Evolutionary conservation across 768 basidiomycete genomes (phyloP), one percentile per base, ranked within the genome.

Genomic region (Leccinum imitatum): DNA sequence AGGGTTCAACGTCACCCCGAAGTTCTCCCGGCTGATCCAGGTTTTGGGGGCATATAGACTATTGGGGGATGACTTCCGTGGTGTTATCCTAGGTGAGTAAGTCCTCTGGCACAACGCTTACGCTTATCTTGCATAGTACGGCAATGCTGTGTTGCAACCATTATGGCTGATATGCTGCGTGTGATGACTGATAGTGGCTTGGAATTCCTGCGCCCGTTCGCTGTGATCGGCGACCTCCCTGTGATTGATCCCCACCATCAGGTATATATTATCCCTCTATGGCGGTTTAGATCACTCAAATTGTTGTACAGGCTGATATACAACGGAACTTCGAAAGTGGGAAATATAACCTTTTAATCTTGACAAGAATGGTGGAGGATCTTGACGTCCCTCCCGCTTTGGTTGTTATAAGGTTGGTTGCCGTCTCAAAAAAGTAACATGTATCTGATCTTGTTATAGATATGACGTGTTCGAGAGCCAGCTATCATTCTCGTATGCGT

Each of bases 1-100:
- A 56, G 79, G 83, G 6, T 86, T 84, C 67, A 92, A 92, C 65
- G 82, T 89, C 17, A 84, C 86, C 0, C 83, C 83, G 1, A 91
- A 93, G 60, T 84, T 91, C 60, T 65, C 80, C 46, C 82, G 77
- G 63, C 69, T 93, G 25, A 75, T 87, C 3, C 81, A 90, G 51
- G 73, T 85, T 48, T 75, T 93, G 46, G 80, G 80, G 58, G 78
- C 81, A 1, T 87, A 81, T 67, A 76, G 78, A 59, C 73, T 77
- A 14, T 78, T 82, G 51, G 84, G 83, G 6, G 80, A 84, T 54
- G 64, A 69, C 4, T 91, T 93, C 67, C 83, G 88, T 50, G 87
- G 84, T 15, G 77, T 92, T 23, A 71, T 93, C 27, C 80, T 91
- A 62, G 89, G 91, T 90, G 64, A 58, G 69, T 37, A 47, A 41